phyloP scores from a whole-genome alignment of 108 stramenopile species.

The Stephanodiscus triporus region DNA sequence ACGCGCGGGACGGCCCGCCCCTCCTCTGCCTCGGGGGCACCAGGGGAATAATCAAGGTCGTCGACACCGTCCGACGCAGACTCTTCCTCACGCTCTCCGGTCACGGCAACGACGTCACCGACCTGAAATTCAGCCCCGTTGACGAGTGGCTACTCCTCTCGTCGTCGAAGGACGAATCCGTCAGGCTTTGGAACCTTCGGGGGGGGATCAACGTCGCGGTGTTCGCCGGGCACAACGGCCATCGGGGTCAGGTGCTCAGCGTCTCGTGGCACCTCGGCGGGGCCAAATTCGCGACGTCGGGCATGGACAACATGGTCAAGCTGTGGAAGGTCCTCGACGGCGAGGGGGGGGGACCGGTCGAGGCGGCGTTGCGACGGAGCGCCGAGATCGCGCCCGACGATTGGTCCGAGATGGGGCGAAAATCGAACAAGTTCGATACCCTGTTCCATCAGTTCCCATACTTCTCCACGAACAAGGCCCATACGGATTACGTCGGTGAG shows the following conservation, averaged over 20 bases:
- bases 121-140: slow-evolving; percentile 61
- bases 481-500: slow-evolving; percentile 70
- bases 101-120: slow-evolving; percentile 73
- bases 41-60: slow-evolving; percentile 64
- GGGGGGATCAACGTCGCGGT: slow-evolving; percentile 68
- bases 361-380: slow-evolving; percentile 18
- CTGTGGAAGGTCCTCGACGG: slow-evolving; percentile 60
- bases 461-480: slow-evolving; percentile 74
- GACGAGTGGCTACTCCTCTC: slow-evolving; percentile 68
- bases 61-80: slow-evolving; percentile 55
- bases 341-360: slow-evolving; percentile 9
- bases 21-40: slow-evolving; percentile 68
- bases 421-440: slow-evolving; percentile 16
- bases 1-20: slow-evolving; percentile 58
- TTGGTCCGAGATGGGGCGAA: not conserved
- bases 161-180: slow-evolving; percentile 79
- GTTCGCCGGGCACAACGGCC: slow-evolving; percentile 83
- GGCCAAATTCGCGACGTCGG: slow-evolving; percentile 62
- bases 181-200: slow-evolving; percentile 87
- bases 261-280: slow-evolving; percentile 80
- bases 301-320: slow-evolving; percentile 80
- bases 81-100: slow-evolving; percentile 58
- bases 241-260: slow-evolving; percentile 69
- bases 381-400: slow-evolving; percentile 3
- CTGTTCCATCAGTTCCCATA: slow-evolving; percentile 64